Conservation (phyloP, 164 flowering plant genomes). For the Magnolia kwangsiensis region DNA sequence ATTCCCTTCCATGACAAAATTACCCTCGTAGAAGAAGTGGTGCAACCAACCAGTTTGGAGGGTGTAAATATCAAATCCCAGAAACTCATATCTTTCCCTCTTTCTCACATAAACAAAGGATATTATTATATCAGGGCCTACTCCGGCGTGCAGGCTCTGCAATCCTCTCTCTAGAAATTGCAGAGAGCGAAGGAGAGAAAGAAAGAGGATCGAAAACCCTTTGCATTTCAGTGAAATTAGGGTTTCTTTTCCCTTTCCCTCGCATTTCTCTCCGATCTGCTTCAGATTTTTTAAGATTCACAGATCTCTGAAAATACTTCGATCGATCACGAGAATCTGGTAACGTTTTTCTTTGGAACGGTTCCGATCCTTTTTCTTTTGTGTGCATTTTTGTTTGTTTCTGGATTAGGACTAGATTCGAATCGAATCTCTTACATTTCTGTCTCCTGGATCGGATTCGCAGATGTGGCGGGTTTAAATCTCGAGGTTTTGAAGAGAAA, state of each 20-base stretch:
- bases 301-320: not conserved
- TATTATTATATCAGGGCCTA: not conserved
- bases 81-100: not conserved
- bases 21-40: not conserved
- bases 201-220: not conserved
- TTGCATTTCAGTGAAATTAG: constrained; percentile 8
- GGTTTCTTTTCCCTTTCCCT: constrained; percentile 7
- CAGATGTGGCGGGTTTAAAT: constrained; percentile 22
- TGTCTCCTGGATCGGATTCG: constrained; percentile 4
- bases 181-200: constrained; percentile 6
- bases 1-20: not conserved
- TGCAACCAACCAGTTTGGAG: not conserved
- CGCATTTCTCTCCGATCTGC: constrained; percentile 14
- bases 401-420: constrained; percentile 1
- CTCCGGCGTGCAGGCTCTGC: constrained; percentile 18
- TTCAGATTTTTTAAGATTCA: constrained; percentile 8
- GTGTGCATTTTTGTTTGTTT: not conserved
- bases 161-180: not conserved
- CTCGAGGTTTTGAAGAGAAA: constrained; percentile 8
- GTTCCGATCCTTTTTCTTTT: not conserved
- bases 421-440: constrained; percentile 6
- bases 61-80: not conserved
- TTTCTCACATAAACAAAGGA: not conserved
- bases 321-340: not conserved
- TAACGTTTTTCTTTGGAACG: not conserved